A percentile compares a stretch with the other conserved stretches of the same genome.
Conservation (phyloP, 2,329 filamentous ascomycete species). For the Aspergillus sp. region DNA sequence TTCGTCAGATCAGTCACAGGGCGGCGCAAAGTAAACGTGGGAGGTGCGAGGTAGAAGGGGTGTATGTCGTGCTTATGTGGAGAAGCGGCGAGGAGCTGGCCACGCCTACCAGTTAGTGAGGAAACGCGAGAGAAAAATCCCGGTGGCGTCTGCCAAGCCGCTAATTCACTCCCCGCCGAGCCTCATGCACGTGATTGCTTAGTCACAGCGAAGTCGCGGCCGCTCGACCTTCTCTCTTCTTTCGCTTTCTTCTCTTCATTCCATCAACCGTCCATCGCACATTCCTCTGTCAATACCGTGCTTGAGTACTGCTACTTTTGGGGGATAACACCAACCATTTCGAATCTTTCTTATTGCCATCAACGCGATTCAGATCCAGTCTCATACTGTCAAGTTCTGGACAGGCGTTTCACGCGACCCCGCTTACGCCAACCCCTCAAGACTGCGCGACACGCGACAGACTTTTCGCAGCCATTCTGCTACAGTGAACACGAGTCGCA, state of each 20-base stretch:
- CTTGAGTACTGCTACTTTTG: not conserved
- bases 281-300: not conserved
- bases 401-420: slow-evolving; percentile 21
- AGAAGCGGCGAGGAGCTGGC: slow-evolving; percentile 16
- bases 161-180: slow-evolving; percentile 9
- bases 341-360: not conserved
- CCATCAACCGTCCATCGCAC: slow-evolving; percentile 2
- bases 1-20: not conserved
- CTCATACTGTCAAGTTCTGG: not conserved
- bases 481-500: slow-evolving; percentile 9
- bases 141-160: slow-evolving; percentile 16
- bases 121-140: slow-evolving; percentile 12
- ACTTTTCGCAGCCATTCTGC: slow-evolving; percentile 12
- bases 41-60: not conserved
- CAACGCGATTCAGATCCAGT: not conserved
- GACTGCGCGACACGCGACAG: slow-evolving; percentile 16
- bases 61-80: slow-evolving; percentile 9
- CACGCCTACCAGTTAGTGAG: not conserved
- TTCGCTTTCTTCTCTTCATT: not conserved
- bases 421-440: slow-evolving; percentile 21
- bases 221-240: slow-evolving; percentile 1
- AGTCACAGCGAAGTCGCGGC: slow-evolving; percentile 7
- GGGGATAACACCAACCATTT: not conserved
- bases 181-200: slow-evolving; percentile 14
- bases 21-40: not conserved